Base-by-base conservation (phyloP, 257 asterid species). In the Solanum chiquidenum region DNA sequence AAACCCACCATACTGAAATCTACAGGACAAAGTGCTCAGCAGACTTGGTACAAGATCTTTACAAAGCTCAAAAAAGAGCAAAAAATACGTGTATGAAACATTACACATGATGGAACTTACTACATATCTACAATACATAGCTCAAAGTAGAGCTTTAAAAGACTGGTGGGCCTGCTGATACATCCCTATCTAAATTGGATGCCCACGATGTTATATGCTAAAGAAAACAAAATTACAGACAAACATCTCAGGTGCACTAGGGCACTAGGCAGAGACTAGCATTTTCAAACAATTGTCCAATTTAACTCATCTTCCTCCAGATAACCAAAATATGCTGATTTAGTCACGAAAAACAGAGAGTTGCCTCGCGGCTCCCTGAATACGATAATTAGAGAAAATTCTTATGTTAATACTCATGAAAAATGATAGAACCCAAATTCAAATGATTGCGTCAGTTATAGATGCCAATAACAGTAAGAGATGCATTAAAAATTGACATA, bases 321-420 rank as follows among this genome's bases (percentile, higher is more conserved):
- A 90, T 88, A 89, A 89, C 89, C 91, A 88, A 88, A 72, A 49
- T 87, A 83, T 21, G 90, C 91, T 76, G 90, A 86, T 86, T 80
- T 84, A 89, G 88, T 88, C 90, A 89, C 86, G 89, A 90, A 44
- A 82, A 80, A 89, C 85, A 91, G 84, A 88, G 87, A 88, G 86
- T 90, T 90, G 91, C 93, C 90, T 92, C 92, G 92, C 95, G 90
- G 93, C 90, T 90, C 95, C 93, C 98, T 94, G 98, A 93, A 94
- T 90, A 92, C 66, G 91, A 93, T 91, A 87, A 66, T 90, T 90
- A 92, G 89, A 90, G 91, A 88, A 91, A 92, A 82, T 87, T 76
- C 88, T 62, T 90, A 89, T 83, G 95, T 95, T 93, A 94, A 92
- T 88, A 90, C 86, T 87, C 89, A 64, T 62, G 80, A 75, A 87